Conservation (phyloP, 352 stramenopile species). For the Thalassiosira pacifica region DNA sequence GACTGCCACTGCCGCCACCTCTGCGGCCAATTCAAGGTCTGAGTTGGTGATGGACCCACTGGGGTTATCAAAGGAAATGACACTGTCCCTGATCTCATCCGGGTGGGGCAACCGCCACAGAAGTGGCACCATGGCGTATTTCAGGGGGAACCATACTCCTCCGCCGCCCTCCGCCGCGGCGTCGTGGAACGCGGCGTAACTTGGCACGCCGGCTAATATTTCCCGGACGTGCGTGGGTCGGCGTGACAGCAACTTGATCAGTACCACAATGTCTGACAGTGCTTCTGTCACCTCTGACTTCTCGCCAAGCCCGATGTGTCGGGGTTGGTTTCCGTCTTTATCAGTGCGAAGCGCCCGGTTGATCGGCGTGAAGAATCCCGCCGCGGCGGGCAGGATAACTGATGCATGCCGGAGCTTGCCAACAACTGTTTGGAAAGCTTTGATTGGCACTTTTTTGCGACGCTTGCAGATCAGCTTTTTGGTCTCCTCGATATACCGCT, state of each 20-base stretch:
- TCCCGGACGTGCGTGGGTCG: not conserved
- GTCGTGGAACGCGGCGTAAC: not conserved
- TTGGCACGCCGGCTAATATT: not conserved
- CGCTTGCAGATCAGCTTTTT: not conserved
- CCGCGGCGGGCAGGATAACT: not conserved
- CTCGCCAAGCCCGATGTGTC: not conserved
- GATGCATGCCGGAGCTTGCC: not conserved
- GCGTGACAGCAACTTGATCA: not conserved
- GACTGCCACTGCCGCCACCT: not conserved
- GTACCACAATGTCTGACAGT: not conserved
- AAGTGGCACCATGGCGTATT: not conserved
- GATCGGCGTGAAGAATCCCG: conserved; percentile 8
- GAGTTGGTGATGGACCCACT: not conserved
- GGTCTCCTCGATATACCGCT: not conserved
- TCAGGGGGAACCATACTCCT: not conserved
- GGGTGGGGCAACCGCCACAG: too few relatives aligned
- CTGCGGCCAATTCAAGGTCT: conserved; percentile 1
- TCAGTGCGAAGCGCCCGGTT: too few relatives aligned
- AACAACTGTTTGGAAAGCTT: not conserved
- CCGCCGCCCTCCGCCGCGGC: not conserved
- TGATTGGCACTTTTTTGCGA: not conserved
- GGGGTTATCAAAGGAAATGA: not conserved
- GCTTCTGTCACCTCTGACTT: not conserved
- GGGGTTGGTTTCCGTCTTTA: not conserved
- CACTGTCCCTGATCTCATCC: not conserved